Base-by-base conservation (phyloP, 495 filamentous ascomycete genomes). In the Podospora fimiseda region DNA sequence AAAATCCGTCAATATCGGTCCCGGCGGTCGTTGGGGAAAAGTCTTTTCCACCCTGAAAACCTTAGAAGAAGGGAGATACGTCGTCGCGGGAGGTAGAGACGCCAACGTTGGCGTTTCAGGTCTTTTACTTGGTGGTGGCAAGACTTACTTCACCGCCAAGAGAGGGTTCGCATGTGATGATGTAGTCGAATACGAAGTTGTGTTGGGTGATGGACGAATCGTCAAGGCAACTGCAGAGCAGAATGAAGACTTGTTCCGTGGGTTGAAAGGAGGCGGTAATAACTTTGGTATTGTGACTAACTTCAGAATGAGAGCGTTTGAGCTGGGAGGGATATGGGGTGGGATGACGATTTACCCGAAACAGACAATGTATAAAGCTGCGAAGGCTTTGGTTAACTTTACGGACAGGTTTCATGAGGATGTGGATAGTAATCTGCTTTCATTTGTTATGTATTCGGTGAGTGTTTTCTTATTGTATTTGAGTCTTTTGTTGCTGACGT, bases 51-150 rank as follows among this genome's bases (percentile, higher is more conserved):
- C 61, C 36, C 68, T 85, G 0, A 42, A 42, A 16, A 16, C 7
- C 5, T 16, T 42, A 16, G 67, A 68, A 3, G 50, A 65, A 2
- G 55, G 73, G 21, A 70, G 72, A 2, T 56, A 74, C 3, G 67
- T 71, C 0, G 60, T 81, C 0, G 56, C 63, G n/a, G 83, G 83
- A 2, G 81, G 80, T 7, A 71, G 83, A 15, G 73, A 72, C 11
- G 57, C 67, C 0, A 65, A 65, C 3, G 74, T 85, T 45, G 83
- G 83, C 41, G 76, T 82, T 0, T 76, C 72, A 2, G 83, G 83
- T 6, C 64, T 83, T 6, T 61, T 72, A 14, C 71, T 81, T 0
- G 81, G 80, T 9, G 79, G 79, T 16, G 39, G 39, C 5, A 8
- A n/a, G 5, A n/a, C 39, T 16, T 42, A n/a, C 15, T 42, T n/a